Evolutionary conservation across 177 flowering plant species (phyloP).

Genomic region (Vitis hybrid): DNA sequence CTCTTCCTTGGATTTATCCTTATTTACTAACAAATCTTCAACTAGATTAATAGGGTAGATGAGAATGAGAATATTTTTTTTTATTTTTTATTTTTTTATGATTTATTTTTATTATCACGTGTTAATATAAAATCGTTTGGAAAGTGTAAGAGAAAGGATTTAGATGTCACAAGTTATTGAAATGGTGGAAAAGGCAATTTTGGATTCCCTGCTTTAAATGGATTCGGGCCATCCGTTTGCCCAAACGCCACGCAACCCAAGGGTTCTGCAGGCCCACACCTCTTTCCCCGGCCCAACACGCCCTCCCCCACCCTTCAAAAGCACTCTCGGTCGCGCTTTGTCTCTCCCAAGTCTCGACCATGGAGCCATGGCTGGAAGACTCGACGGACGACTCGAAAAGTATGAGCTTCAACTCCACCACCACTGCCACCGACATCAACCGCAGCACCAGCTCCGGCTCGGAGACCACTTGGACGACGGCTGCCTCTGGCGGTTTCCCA

Average conservation of each 20-base stretch:
- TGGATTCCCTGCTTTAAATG: too few species aligned
- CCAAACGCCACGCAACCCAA: not conserved
- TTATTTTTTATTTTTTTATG: too few species aligned
- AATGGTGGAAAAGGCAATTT: too few species aligned
- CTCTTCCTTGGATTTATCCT: too few species aligned
- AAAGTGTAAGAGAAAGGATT: too few species aligned
- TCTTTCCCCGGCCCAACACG: conserved; percentile 7
- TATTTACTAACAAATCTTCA: too few species aligned
- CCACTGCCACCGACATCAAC: conserved; percentile 37
- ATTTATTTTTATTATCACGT: too few species aligned
- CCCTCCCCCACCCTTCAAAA: not conserved
- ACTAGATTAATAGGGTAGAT: too few species aligned
- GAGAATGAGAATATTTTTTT: too few species aligned
- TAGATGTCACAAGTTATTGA: too few species aligned
- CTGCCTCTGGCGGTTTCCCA: conserved; percentile 28
- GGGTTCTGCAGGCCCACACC: not conserved
- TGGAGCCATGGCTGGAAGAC: conserved; percentile 38
- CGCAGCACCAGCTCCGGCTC: conserved; percentile 67
- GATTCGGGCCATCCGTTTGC: not conserved
- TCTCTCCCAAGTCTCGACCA: conserved; percentile 6
- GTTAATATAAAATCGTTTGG: too few species aligned
- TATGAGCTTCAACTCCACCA: conserved; percentile 29
- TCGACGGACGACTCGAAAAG: conserved; percentile 39
- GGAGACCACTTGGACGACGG: conserved; percentile 43
- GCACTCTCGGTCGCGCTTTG: conserved; percentile 4